Percentiles rank a stretch among this genome's conserved stretches.
Evolutionary conservation across 345 rosid genomes (phyloP).

Genomic region (Lumnitzera racemosa): DNA sequence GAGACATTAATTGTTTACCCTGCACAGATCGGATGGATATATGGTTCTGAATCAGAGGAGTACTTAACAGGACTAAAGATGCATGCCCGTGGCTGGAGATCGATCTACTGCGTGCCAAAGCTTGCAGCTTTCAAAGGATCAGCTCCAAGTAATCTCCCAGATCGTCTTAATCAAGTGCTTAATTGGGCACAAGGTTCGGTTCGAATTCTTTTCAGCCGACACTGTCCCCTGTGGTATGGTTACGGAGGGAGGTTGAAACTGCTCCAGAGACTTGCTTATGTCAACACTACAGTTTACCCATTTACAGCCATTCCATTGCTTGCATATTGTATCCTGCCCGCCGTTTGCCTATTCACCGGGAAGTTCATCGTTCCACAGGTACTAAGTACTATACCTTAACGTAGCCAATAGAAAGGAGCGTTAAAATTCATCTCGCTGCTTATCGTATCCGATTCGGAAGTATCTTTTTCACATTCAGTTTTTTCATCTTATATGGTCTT

Average conservation of each 20-base stretch:
- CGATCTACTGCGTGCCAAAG: conserved; percentile 17
- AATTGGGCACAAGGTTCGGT: conserved; percentile 18
- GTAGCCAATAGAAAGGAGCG: too few relatives aligned
- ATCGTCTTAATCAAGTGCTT: conserved; percentile 17
- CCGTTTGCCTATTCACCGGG: conserved; percentile 37
- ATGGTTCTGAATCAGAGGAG: conserved; percentile 38
- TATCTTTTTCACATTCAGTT: too few relatives aligned
- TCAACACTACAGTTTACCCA: conserved; percentile 38
- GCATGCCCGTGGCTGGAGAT: conserved; percentile 26
- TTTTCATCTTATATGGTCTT: not conserved
- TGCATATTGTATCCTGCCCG: conserved; percentile 31
- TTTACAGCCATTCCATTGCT: conserved; percentile 33
- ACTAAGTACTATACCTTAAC: not conserved
- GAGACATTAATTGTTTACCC: not conserved
- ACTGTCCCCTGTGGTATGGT: conserved; percentile 38
- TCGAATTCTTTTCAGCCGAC: conserved; percentile 19
- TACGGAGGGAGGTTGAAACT: conserved; percentile 16
- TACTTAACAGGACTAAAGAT: conserved; percentile 37
- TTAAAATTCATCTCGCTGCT: too few relatives aligned
- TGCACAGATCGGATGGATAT: conserved; percentile 24
- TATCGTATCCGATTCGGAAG: too few relatives aligned
- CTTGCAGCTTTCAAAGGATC: conserved; percentile 10
- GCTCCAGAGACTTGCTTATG: conserved; percentile 25
- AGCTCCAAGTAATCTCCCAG: conserved; percentile 8
- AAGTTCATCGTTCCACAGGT: conserved; percentile 42